Conservation (phyloP, 257 asterid species). For the Marsdenia floribunda region DNA sequence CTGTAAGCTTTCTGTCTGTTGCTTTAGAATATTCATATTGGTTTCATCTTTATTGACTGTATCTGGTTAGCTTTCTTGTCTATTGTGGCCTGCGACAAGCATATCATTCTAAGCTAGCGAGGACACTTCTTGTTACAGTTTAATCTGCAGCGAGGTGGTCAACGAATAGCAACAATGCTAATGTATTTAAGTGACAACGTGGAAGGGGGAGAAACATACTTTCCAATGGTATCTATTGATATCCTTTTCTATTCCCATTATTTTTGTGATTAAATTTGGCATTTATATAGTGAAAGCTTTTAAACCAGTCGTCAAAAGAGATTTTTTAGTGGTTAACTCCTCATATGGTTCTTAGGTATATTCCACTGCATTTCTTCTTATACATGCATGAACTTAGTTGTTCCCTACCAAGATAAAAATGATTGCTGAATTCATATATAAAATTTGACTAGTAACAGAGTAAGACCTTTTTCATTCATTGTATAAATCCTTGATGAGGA, state of each 20-base stretch:
- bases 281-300: not conserved
- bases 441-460: not conserved
- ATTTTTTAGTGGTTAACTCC: not conserved
- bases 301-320: not conserved
- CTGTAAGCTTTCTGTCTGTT: constrained; percentile 37
- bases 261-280: not conserved
- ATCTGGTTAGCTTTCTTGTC: not conserved
- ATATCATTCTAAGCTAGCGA: constrained; percentile 5
- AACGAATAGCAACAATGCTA: constrained; percentile 68
- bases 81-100: not conserved
- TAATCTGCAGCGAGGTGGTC: constrained; percentile 61
- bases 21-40: not conserved
- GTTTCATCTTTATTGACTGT: constrained; percentile 3
- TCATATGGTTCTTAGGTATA: not conserved
- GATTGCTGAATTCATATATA: not conserved
- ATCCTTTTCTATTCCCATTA: not conserved
- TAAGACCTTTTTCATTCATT: not conserved
- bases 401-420: not conserved
- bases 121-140: constrained; percentile 35
- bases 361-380: too few relatives aligned
- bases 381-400: too few relatives aligned
- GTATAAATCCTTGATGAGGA: not conserved
- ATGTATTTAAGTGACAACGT: constrained; percentile 68
- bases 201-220: constrained; percentile 75
- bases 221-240: constrained; percentile 41